A percentile compares a stretch with the other conserved stretches of the same genome.
Conservation (phyloP, 1,284 basidiomycete genomes). For the Sanguinoderma infundibulare region DNA sequence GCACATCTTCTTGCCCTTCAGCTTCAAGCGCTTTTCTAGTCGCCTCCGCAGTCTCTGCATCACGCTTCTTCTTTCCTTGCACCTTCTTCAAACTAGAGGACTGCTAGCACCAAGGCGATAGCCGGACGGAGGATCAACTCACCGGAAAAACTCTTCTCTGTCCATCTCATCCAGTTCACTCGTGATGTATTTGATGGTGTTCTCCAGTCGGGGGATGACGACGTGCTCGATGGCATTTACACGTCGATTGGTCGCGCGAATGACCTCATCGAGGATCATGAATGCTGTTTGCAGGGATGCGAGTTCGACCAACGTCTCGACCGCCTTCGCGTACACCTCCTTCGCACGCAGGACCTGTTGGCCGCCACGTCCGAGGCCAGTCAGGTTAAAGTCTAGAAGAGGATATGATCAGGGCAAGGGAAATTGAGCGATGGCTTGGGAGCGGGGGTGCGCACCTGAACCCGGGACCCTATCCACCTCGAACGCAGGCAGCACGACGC, state of each 20-base stretch:
- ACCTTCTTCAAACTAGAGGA: slow-evolving; percentile 85
- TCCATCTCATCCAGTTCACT: slow-evolving; percentile 98
- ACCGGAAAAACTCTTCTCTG: slow-evolving; percentile 97
- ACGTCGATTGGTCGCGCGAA: slow-evolving; percentile 95
- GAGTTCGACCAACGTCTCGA: slow-evolving; percentile 96
- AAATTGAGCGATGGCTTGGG: neutral
- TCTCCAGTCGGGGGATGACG: slow-evolving; percentile 94
- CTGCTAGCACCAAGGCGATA: neutral
- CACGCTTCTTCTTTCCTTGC: slow-evolving; percentile 96
- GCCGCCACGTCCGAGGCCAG: slow-evolving; percentile 96
- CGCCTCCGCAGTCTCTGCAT: slow-evolving; percentile 58
- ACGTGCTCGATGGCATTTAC: slow-evolving; percentile 99
- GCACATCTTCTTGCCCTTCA: slow-evolving; percentile 16
- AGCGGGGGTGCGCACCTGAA: slow-evolving; percentile 66
- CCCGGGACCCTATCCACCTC: slow-evolving; percentile 86
- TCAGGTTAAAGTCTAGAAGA: slow-evolving; percentile 88
- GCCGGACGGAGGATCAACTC: slow-evolving; percentile 14
- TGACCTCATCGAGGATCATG: slow-evolving; percentile 98
- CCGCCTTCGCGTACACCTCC: slow-evolving; percentile 96
- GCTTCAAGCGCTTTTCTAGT: slow-evolving; percentile 36
- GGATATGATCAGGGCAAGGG: neutral
- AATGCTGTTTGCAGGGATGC: slow-evolving; percentile 98
- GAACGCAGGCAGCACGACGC: slow-evolving; percentile 96
- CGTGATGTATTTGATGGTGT: slow-evolving; percentile 97
- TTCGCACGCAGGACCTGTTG: slow-evolving; percentile 94